Percentiles rank a stretch among this genome's conserved stretches.
phyloP scores from a whole-genome alignment of 257 asterid genomes.

The Solanum chilense region DNA sequence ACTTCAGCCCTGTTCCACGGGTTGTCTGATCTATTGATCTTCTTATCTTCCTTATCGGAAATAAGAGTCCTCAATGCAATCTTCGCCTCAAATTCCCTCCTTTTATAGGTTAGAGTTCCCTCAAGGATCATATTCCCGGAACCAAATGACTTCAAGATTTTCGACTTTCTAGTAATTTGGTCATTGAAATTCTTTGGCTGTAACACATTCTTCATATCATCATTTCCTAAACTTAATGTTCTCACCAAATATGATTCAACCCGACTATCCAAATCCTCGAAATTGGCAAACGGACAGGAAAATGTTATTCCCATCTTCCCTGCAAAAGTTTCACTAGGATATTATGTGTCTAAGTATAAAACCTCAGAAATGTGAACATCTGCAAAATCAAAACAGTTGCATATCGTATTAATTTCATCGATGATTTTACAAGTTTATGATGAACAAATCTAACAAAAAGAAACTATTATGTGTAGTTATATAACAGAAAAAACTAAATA shows the following conservation, averaged over 20 bases:
- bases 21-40: slow-evolving; percentile 7
- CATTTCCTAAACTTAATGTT: slow-evolving; percentile 25
- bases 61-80: slow-evolving; percentile 19
- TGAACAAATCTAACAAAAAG: not conserved
- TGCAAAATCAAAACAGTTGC: not conserved
- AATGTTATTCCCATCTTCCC: slow-evolving; percentile 54
- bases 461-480: not conserved
- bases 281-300: slow-evolving; percentile 22
- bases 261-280: slow-evolving; percentile 32
- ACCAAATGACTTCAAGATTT: slow-evolving; percentile 24
- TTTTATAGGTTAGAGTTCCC: slow-evolving; percentile 42
- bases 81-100: slow-evolving; percentile 37
- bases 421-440: not conserved
- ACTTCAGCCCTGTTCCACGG: not conserved
- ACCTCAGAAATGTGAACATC: not conserved
- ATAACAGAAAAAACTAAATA: not conserved
- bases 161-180: slow-evolving; percentile 13
- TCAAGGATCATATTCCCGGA: slow-evolving; percentile 36
- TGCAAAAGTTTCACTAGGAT: not conserved
- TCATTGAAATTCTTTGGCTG: slow-evolving; percentile 26
- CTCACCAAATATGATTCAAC: slow-evolving; percentile 27
- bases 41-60: not conserved
- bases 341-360: not conserved
- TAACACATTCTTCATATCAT: slow-evolving; percentile 9
- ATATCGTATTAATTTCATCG: not conserved